These are phyloP conservation scores for Daphne laureola DNA, from an alignment of 441 rosid genomes.

Conservation along the genomic window DNA sequence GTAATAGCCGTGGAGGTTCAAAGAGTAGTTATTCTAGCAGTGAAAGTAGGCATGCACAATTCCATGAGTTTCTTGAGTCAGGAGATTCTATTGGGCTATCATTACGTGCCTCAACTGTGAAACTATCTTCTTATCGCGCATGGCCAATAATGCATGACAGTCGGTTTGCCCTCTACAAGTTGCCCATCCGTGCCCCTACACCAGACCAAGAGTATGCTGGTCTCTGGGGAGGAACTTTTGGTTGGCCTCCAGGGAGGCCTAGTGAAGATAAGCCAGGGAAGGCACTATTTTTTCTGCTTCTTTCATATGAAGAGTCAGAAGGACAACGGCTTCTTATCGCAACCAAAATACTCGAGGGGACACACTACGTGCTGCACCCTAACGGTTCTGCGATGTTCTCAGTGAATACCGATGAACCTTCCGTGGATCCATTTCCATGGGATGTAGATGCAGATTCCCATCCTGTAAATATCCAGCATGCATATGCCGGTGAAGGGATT, in stretches of 20 bases:
- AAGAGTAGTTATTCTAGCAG: constrained; percentile 47
- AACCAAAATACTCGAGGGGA: constrained; percentile 85
- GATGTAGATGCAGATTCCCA: constrained; percentile 43
- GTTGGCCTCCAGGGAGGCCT: constrained; percentile 79
- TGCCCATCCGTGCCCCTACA: constrained; percentile 43
- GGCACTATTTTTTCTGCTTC: constrained; percentile 69
- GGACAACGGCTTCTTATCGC: constrained; percentile 54
- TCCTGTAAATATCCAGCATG: constrained; percentile 35
- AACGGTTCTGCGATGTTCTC: constrained; percentile 84
- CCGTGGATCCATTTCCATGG: constrained; percentile 60
- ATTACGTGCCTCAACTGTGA: constrained; percentile 42
- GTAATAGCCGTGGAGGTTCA: constrained; percentile 22
- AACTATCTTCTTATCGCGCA: constrained; percentile 63
- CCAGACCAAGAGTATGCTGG: constrained; percentile 68
- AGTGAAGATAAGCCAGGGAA: constrained; percentile 68
- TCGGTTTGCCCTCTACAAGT: constrained; percentile 64
- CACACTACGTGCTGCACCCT: constrained; percentile 70
- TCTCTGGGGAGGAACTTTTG: constrained; percentile 83
- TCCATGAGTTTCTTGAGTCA: constrained; percentile 46
- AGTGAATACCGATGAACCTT: constrained; percentile 57
- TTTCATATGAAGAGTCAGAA: constrained; percentile 56
- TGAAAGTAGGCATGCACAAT: constrained; percentile 42
- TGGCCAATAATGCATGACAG: constrained; percentile 87
- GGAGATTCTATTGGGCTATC: constrained; percentile 61
- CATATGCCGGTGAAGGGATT: constrained; percentile 62